Evolutionary conservation across 805 yeast species (phyloP), one percentile per base, ranked within the genome.

Genomic region (Pichia ethanolica): DNA sequence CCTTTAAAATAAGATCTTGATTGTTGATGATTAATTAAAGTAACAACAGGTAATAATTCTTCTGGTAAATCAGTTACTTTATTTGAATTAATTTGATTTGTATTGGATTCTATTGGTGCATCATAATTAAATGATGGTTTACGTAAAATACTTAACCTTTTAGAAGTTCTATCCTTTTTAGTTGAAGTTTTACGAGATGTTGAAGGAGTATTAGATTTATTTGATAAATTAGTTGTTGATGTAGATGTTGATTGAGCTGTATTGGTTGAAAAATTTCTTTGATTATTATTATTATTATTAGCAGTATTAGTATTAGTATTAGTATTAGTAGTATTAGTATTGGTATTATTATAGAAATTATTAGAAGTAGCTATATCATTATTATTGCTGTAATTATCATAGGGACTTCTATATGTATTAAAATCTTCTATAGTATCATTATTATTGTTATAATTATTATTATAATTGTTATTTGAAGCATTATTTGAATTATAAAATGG

Each of bases 31-130:
- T 78, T 77, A 48, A 86, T 71, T 55, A 88, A 71, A 25, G 87
- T 82, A 37, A 87, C 76, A 10, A 86, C 74, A 0, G 96, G 95
- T 13, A 79, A 66, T 60, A 88, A 71, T 60, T 86, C 91, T 13
- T 78, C 78, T 0, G 89, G 86, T 14, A 71, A 61, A 34, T 48
- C 53, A 3, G 36, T 45, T 9, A n/a, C 25, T 12, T 25, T 45
- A 20, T 14, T 26, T n/a, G n/a, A 9, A 14, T 27, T 40, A 36
- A 28, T 38, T 10, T 40, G 27, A 32, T 20, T 5, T n/a, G 37
- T 10, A 25, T 39, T 34, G 6, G 14, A 11, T n/a, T 13, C 27
- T 5, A 35, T 37, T 13, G n/a, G 10, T 5, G 46, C 12, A 14
- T 40, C 39, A 25, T 44, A 43, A 32, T 39, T 43, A 25, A 48